Conservation (phyloP, 164 flowering plant species). For the Aristolochia contorta region DNA sequence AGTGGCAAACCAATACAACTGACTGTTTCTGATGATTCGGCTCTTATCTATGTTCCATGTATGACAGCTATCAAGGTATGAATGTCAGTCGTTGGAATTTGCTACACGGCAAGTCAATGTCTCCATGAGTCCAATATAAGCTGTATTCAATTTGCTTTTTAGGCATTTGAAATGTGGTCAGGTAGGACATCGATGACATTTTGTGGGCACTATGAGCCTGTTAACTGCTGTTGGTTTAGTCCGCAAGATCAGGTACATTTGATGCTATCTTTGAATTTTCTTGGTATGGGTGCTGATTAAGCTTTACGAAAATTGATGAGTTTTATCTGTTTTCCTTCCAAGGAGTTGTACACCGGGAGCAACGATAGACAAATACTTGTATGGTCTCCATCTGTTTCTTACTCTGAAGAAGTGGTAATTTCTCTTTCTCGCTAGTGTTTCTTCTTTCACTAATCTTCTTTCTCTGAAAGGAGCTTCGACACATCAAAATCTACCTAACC, state of each 20-base stretch:
- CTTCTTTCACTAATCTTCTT: too few species aligned
- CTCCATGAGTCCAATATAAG: background rate
- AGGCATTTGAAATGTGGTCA: conserved; percentile 91
- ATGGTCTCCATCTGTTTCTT: conserved; percentile 66
- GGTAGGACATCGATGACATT: conserved; percentile 55
- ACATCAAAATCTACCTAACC: background rate
- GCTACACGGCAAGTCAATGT: background rate
- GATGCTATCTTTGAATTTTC: background rate
- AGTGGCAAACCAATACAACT: conserved; percentile 63
- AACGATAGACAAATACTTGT: conserved; percentile 87
- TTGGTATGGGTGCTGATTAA: background rate
- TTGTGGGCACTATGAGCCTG: conserved; percentile 82
- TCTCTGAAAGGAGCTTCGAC: too few species aligned
- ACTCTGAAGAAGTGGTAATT: conserved; percentile 41
- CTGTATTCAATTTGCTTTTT: background rate
- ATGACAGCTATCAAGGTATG: conserved; percentile 67
- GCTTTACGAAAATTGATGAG: background rate
- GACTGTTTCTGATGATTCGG: conserved; percentile 55
- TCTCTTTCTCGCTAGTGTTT: background rate
- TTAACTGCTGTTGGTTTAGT: conserved; percentile 84
- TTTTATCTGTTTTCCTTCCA: conserved; percentile 5
- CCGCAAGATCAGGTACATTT: conserved; percentile 66
- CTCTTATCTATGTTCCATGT: conserved; percentile 91
- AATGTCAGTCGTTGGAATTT: too few species aligned
- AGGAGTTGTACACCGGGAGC: conserved; percentile 93